Conservation (phyloP, 2,329 filamentous ascomycete species). For the Botrytis squamosa region DNA sequence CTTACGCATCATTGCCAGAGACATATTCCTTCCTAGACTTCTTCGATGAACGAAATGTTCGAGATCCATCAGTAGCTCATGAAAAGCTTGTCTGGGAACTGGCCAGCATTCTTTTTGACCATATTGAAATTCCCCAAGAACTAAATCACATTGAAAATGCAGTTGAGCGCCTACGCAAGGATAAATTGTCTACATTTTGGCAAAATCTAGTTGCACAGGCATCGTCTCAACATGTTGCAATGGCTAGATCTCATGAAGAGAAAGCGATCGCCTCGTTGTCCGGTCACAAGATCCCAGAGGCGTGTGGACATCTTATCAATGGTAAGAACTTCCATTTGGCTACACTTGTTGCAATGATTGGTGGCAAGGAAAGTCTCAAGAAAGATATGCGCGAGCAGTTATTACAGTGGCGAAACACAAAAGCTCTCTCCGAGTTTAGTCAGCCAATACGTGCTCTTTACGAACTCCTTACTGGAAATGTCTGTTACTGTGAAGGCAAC, state of each 20-base stretch:
- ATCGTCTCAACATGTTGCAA: constrained; percentile 53
- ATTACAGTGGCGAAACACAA: constrained; percentile 77
- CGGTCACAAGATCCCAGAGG: constrained; percentile 75
- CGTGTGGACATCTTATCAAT: constrained; percentile 74
- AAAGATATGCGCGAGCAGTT: constrained; percentile 78
- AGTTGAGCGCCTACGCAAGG: constrained; percentile 50
- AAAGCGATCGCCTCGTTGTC: constrained; percentile 80
- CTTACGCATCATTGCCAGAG: constrained; percentile 52
- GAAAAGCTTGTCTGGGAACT: constrained; percentile 83
- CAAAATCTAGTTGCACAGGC: constrained; percentile 62
- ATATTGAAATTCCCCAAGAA: constrained; percentile 49
- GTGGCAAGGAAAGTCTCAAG: constrained; percentile 65
- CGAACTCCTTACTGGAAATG: constrained; percentile 83
- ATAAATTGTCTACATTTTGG: constrained; percentile 67
- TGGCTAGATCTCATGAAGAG: constrained; percentile 69
- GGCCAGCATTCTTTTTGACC: constrained; percentile 82
- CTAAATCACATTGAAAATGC: constrained; percentile 41
- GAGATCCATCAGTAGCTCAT: constrained; percentile 51
- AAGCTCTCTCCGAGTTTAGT: constrained; percentile 82
- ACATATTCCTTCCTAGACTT: constrained; percentile 51
- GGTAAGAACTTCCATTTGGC: constrained; percentile 81
- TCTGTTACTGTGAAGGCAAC: constrained; percentile 78
- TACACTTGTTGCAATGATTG: constrained; percentile 79
- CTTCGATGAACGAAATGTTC: constrained; percentile 43
- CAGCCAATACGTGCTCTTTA: constrained; percentile 84